These are phyloP conservation scores for Erodium maritimum DNA, from an alignment of 345 rosid genomes.

Conservation along the genomic window DNA sequence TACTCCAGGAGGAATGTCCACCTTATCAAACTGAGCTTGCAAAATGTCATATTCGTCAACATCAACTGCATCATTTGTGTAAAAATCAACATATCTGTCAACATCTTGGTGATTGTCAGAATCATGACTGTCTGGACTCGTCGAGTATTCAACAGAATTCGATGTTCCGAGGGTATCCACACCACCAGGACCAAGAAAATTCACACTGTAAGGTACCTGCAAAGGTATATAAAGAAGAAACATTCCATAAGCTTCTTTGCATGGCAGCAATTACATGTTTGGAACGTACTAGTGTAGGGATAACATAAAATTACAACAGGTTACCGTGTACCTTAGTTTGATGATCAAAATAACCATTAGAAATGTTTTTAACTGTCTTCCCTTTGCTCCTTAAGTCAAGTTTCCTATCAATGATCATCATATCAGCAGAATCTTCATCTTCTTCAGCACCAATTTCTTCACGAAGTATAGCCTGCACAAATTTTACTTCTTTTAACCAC, in stretches of 20 bases:
- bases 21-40: slow-evolving; percentile 59
- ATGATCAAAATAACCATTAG: slow-evolving; percentile 13
- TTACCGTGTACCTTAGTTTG: slow-evolving; percentile 21
- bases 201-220: slow-evolving; percentile 2
- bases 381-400: slow-evolving; percentile 43
- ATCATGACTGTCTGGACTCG: slow-evolving; percentile 16
- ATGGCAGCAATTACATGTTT: background rate
- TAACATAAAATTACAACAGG: background rate
- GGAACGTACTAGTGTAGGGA: background rate
- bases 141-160: slow-evolving; percentile 10
- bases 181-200: background rate
- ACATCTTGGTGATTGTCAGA: slow-evolving; percentile 20
- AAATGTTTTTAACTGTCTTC: slow-evolving; percentile 31
- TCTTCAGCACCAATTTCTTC: slow-evolving; percentile 53
- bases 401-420: slow-evolving; percentile 22
- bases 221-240: background rate
- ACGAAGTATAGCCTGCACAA: slow-evolving; percentile 26
- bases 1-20: slow-evolving; percentile 65
- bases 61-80: slow-evolving; percentile 21
- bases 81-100: slow-evolving; percentile 19
- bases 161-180: slow-evolving; percentile 9
- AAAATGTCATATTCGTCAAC: slow-evolving; percentile 35
- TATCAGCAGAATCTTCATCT: slow-evolving; percentile 35
- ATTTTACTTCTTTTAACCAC: background rate
- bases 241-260: background rate